Conservation (phyloP, 371 early-diverging fungal species). For the Lichtheimia ornata region DNA sequence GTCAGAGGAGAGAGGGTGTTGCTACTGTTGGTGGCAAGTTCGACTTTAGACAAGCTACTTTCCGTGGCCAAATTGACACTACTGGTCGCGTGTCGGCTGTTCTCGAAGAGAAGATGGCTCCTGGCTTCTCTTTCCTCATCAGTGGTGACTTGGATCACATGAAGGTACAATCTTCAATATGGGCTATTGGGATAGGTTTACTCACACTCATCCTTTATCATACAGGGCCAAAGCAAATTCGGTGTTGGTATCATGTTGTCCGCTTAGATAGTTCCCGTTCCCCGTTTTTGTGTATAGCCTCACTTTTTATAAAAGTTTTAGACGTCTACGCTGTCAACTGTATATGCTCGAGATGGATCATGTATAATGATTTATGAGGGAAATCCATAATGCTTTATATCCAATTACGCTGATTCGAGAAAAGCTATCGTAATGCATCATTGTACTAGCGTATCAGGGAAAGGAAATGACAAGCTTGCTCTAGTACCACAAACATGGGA, state of each 20-base stretch:
- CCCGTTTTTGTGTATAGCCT: slow-evolving; percentile 5
- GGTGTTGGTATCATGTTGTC: slow-evolving; percentile 81
- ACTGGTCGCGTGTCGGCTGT: slow-evolving; percentile 86
- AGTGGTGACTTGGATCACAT: slow-evolving; percentile 95
- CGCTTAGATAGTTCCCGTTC: slow-evolving; percentile 51
- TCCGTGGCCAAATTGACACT: slow-evolving; percentile 91
- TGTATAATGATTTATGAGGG: too few species aligned
- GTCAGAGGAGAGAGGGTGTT: slow-evolving; percentile 85
- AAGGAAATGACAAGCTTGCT: too few species aligned
- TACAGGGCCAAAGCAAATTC: slow-evolving; percentile 76
- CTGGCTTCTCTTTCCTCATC: slow-evolving; percentile 89
- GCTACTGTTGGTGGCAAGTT: slow-evolving; percentile 95
- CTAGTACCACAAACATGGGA: too few species aligned
- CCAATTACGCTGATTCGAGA: too few species aligned
- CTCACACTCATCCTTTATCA: neutral
- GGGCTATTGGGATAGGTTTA: slow-evolving; percentile 28
- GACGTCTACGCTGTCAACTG: too few species aligned
- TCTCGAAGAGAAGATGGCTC: slow-evolving; percentile 94
- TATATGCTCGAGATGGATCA: too few species aligned
- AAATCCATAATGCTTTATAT: too few species aligned
- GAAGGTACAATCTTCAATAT: slow-evolving; percentile 64
- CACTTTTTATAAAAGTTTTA: slow-evolving; percentile 1
- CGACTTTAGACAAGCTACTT: slow-evolving; percentile 89
- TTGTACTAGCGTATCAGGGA: too few species aligned
- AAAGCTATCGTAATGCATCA: too few species aligned